A percentile compares a stretch with the other conserved stretches of the same genome.
Conservation (phyloP, 345 rosid genomes). For the Citrus australasica region DNA sequence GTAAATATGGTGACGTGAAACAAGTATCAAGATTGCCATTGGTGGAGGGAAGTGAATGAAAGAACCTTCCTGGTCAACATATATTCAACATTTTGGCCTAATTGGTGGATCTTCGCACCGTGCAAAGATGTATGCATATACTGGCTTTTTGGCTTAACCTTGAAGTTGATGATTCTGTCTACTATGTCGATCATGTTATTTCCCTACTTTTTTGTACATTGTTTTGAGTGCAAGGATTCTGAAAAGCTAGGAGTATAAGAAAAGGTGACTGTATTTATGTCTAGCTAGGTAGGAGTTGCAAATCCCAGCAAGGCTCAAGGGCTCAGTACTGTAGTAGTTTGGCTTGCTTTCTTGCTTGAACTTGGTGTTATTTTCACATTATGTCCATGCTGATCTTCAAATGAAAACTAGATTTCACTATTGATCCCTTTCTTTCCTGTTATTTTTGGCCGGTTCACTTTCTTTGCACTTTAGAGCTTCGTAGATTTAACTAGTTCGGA, state of each 20-base stretch:
- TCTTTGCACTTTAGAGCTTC: neutral
- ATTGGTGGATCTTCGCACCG: constrained; percentile 6
- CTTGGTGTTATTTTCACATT: neutral
- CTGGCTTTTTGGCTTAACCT: constrained; percentile 13
- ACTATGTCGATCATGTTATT: constrained; percentile 3
- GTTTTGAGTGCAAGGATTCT: constrained; percentile 17
- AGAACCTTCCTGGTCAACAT: neutral
- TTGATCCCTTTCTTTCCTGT: neutral
- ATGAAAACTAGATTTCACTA: neutral
- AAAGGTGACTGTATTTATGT: constrained; percentile 15
- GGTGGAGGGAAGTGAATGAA: constrained; percentile 4
- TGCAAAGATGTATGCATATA: constrained; percentile 14
- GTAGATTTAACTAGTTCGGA: neutral
- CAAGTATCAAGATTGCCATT: neutral
- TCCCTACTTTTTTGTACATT: constrained; percentile 22
- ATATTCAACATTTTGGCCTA: constrained; percentile 10
- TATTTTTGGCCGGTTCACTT: neutral
- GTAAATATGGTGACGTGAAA: constrained; percentile 13
- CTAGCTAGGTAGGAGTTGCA: constrained; percentile 24
- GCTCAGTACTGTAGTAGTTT: constrained; percentile 10
- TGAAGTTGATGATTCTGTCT: constrained; percentile 14
- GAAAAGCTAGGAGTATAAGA: constrained; percentile 25
- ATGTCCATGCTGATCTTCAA: neutral
- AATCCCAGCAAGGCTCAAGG: constrained; percentile 3
- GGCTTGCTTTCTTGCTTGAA: constrained; percentile 10